Evolutionary conservation across 2,329 filamentous ascomycete genomes (phyloP).

Genomic region (Aspergillus melleus): DNA sequence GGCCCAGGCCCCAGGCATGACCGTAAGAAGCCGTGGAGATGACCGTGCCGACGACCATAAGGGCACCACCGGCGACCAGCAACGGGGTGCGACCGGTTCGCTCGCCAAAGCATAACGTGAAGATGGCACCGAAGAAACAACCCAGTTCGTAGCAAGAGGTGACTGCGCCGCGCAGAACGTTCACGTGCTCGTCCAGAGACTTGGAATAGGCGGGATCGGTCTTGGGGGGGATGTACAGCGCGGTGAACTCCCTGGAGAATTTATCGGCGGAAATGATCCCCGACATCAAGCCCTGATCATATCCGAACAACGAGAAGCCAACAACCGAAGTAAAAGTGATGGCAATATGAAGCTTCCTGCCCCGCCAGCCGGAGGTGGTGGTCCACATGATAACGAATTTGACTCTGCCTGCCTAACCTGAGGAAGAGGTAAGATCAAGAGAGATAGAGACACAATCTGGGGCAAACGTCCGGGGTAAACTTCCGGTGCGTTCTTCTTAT

Average conservation of each 20-base stretch:
- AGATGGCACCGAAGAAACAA: conserved; percentile 36
- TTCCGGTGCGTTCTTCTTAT: too few relatives aligned
- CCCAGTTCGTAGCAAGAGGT: conserved; percentile 56
- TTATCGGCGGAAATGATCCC: conserved; percentile 29
- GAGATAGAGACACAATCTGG: too few relatives aligned
- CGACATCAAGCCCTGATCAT: conserved; percentile 38
- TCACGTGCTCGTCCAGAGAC: conserved; percentile 18
- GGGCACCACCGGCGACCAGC: conserved; percentile 55
- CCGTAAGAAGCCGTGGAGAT: conserved; percentile 27
- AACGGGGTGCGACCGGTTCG: conserved; percentile 39
- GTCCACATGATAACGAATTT: conserved; percentile 27
- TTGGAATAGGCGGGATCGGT: conserved; percentile 33
- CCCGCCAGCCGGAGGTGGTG: conserved; percentile 27
- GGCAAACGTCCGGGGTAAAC: too few relatives aligned
- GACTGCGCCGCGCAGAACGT: conserved; percentile 52
- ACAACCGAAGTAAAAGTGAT: conserved; percentile 33
- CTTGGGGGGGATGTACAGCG: conserved; percentile 14
- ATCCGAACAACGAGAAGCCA: conserved; percentile 55
- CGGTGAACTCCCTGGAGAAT: conserved; percentile 26
- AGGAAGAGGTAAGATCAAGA: too few relatives aligned
- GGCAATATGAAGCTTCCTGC: conserved; percentile 21
- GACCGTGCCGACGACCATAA: conserved; percentile 41
- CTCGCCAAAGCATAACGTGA: conserved; percentile 30
- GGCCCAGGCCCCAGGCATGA: conserved; percentile 31
- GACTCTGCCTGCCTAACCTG: too few relatives aligned